Conservation (phyloP, 2,329 filamentous ascomycete species). For the Chrysoporthe cubensis region DNA sequence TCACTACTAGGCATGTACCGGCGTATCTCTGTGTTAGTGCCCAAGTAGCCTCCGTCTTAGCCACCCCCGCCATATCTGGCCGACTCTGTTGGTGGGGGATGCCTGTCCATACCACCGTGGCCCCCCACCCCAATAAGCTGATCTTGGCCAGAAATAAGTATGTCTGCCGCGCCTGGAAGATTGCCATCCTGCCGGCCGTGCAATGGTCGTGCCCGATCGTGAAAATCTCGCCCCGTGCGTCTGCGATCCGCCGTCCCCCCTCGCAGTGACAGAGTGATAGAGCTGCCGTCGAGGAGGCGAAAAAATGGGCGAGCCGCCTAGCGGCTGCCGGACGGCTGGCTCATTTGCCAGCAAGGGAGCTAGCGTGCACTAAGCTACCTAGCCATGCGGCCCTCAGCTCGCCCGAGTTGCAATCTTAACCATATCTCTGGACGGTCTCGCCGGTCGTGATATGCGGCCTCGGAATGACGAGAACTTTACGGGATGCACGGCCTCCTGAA, state of each 20-base stretch:
- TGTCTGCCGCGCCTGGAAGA: conserved; percentile 8
- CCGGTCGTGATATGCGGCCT: conserved; percentile 2
- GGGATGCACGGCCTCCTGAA: not conserved
- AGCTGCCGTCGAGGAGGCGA: conserved; percentile 1
- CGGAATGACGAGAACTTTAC: conserved; percentile 19
- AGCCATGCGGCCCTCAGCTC: conserved; percentile 5
- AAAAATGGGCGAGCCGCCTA: not conserved
- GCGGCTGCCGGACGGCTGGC: not conserved
- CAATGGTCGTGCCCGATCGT: not conserved
- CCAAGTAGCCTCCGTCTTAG: not conserved
- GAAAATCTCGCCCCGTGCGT: conserved; percentile 3
- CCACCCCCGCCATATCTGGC: not conserved
- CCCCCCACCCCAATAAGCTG: not conserved
- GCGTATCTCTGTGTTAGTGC: conserved; percentile 8
- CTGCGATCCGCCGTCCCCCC: not conserved
- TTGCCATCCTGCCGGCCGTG: not conserved
- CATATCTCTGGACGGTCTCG: conserved; percentile 8
- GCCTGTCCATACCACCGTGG: conserved; percentile 14
- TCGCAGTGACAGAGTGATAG: not conserved
- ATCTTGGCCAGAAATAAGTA: conserved; percentile 11
- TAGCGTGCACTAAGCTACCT: not conserved
- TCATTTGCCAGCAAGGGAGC: not conserved
- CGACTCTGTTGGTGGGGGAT: conserved; percentile 12
- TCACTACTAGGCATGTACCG: conserved; percentile 11
- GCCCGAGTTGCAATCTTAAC: not conserved